These are phyloP conservation scores for Umbilicus rupestris DNA, from an alignment of 164 flowering plant species.

Conservation along the genomic window DNA sequence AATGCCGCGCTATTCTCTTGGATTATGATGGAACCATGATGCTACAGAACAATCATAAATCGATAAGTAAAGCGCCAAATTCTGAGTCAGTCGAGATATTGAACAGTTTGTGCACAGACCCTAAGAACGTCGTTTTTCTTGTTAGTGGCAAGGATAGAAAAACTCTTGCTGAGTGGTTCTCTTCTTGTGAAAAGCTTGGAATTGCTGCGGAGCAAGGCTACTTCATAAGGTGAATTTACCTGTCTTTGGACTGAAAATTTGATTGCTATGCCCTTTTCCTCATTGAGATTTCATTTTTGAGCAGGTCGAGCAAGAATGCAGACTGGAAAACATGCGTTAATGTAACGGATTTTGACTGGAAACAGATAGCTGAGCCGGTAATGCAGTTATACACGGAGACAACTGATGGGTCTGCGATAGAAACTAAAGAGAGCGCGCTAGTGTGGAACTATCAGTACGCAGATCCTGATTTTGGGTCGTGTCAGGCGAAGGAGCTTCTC, in stretches of 20 bases:
- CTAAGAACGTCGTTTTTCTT: slow-evolving; percentile 33
- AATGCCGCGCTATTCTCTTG: slow-evolving; percentile 32
- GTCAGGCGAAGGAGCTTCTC: slow-evolving; percentile 52
- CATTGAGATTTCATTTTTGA: background rate
- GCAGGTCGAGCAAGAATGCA: slow-evolving; percentile 21
- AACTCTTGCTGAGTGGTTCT: slow-evolving; percentile 33
- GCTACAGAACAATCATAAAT: slow-evolving; percentile 14
- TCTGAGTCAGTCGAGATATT: slow-evolving; percentile 24
- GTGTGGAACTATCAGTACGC: slow-evolving; percentile 38
- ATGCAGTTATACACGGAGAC: slow-evolving; percentile 35
- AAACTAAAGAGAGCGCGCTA: slow-evolving; percentile 37
- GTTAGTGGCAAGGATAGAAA: slow-evolving; percentile 32
- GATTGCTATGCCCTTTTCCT: background rate
- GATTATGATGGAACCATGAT: slow-evolving; percentile 40
- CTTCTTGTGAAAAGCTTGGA: slow-evolving; percentile 32
- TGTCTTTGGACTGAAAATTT: background rate
- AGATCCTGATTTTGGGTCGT: slow-evolving; percentile 43
- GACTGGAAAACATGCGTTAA: slow-evolving; percentile 35
- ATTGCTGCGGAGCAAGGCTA: slow-evolving; percentile 45
- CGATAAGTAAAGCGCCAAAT: slow-evolving; percentile 24
- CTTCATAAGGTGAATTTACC: slow-evolving; percentile 19
- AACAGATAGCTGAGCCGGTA: slow-evolving; percentile 39
- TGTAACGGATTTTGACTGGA: slow-evolving; percentile 34
- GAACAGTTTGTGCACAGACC: slow-evolving; percentile 31
- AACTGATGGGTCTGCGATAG: slow-evolving; percentile 40